phyloP scores from a whole-genome alignment of 2,329 filamentous ascomycete species.

The Thielaviopsis cerberus region DNA sequence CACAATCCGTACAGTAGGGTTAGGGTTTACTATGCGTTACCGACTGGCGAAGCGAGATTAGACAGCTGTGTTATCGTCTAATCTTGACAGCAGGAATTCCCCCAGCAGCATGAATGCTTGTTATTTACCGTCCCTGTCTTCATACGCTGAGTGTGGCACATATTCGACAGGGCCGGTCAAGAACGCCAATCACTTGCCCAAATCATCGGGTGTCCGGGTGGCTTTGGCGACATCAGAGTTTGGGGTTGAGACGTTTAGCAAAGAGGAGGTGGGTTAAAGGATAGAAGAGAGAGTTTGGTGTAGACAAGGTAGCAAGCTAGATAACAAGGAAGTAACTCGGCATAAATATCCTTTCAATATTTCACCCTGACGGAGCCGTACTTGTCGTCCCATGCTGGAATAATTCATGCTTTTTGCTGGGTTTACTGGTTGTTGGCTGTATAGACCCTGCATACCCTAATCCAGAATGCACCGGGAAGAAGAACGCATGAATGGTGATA shows the following conservation, averaged over 20 bases:
- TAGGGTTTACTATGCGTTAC: neutral
- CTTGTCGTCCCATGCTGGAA: neutral
- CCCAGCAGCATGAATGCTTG: neutral
- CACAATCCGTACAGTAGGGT: no score
- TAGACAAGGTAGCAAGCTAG: neutral
- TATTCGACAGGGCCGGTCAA: neutral
- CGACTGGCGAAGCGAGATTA: neutral
- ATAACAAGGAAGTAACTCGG: neutral
- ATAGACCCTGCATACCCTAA: neutral
- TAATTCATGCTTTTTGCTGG: neutral
- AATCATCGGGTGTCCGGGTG: neutral
- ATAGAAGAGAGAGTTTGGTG: neutral
- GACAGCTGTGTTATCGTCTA: neutral
- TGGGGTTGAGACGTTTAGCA: neutral
- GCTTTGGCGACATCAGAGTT: neutral
- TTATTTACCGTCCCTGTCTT: neutral
- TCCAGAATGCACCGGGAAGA: no score
- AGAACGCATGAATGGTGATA: no score
- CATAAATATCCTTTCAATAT: neutral
- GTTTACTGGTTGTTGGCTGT: neutral
- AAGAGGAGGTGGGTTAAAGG: no score
- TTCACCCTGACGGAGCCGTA: neutral
- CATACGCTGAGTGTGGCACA: neutral
- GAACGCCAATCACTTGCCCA: neutral
- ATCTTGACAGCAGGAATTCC: neutral